Percentiles rank a stretch among this genome's conserved stretches.
Conservation (phyloP, 306 rosid species). For the Trifolium subterraneum region DNA sequence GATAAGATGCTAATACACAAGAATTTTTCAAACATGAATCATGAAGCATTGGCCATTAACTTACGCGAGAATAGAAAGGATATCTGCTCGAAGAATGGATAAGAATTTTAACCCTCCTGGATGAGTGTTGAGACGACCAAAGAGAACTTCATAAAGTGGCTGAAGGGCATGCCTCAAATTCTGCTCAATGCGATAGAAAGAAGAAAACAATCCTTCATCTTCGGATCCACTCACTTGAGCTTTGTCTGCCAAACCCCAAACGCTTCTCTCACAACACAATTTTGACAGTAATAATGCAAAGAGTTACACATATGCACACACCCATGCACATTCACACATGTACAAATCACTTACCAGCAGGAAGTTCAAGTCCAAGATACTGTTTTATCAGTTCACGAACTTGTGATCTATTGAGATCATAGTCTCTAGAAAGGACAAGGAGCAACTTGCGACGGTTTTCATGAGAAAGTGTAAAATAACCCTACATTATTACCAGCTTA, state of each 20-base stretch:
- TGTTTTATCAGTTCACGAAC: slow-evolving; percentile 80
- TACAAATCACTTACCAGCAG: slow-evolving; percentile 57
- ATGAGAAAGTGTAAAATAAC: slow-evolving; percentile 66
- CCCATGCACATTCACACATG: background rate
- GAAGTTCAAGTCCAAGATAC: slow-evolving; percentile 83
- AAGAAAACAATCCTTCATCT: slow-evolving; percentile 62
- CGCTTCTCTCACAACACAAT: slow-evolving; percentile 33
- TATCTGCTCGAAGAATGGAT: slow-evolving; percentile 79
- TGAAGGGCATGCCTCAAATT: slow-evolving; percentile 84
- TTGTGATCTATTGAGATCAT: slow-evolving; percentile 76
- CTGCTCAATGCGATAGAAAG: slow-evolving; percentile 77
- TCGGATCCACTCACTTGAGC: slow-evolving; percentile 53
- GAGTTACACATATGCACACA: background rate
- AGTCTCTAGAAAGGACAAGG: slow-evolving; percentile 76
- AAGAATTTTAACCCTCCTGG: slow-evolving; percentile 89
- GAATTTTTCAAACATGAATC: slow-evolving; percentile 1
- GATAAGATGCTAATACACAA: background rate
- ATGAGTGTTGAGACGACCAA: slow-evolving; percentile 89
- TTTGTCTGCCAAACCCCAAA: slow-evolving; percentile 54
- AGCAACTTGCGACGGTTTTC: slow-evolving; percentile 75
- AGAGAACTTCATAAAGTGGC: slow-evolving; percentile 84
- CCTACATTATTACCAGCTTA: slow-evolving; percentile 57
- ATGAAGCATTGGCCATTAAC: slow-evolving; percentile 46
- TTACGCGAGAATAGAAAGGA: slow-evolving; percentile 79
- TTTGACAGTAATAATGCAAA: slow-evolving; percentile 22